Base-by-base conservation (phyloP, 2,329 filamentous ascomycete genomes). In the Apiospora saccharicola region DNA sequence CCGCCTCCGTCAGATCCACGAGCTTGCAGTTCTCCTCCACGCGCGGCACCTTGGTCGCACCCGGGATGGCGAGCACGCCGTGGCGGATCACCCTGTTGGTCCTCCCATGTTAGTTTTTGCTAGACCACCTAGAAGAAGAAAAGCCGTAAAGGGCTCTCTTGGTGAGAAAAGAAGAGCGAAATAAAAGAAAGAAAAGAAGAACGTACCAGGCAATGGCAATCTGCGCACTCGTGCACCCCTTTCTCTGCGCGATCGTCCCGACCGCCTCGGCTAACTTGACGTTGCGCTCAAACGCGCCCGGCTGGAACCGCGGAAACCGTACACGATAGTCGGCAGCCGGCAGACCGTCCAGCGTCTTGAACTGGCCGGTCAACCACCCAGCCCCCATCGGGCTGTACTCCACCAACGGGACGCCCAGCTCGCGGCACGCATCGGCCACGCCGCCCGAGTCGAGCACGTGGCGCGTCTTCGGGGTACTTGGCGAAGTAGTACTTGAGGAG, bases 371-470 rank as follows among this genome's bases (percentile, higher is more conserved):
- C 67, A 89, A 70, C 75, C 80, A 82, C 3, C 84, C 83, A 6
- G 85, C 80, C 14, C 88, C 86, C 0, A 91, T 82, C 1, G 90
- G 89, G 41, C 77, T 73, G 80, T 92, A 92, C 0, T 87, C 89
- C 30, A 91, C 79, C 51, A 92, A 82, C 0, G 89, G 87, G 70
- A 93, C 91, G 4, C 84, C 84, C 4, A 89, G 81, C 77, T 91
- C 86, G 19, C 75, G 77, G 73, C 84, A 85, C 0, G 82, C 77
- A 13, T 79, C 79, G 0, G 79, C 80, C n/a, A 86, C 78, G 1
- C 84, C 83, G 49, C 76, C 73, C n/a, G 77, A 77, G n/a, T 75
- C 75, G 1, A 88, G 79, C 0, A 84, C 77, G 64, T 86, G 83
- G 75, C 84, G 86, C 86, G 74, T 90, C 86, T 72, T 88, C 86